Base-by-base conservation (phyloP, 345 rosid species). In the Boechera stricta region DNA sequence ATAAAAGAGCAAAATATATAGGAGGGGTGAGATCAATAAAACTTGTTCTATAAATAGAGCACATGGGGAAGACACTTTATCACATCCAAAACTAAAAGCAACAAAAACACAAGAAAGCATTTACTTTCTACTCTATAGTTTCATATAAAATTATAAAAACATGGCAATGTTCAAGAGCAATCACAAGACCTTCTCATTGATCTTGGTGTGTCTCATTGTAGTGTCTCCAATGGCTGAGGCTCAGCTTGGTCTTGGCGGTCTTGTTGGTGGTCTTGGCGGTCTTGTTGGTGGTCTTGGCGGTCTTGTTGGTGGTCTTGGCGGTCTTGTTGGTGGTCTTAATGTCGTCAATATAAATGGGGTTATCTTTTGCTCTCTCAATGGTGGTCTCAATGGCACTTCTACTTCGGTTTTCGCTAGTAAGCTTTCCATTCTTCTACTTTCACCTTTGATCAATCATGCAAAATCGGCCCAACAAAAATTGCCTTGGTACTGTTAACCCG, bases 281-380 rank as follows among this genome's bases (percentile, higher is more conserved):
- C 29, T 24, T 21, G 24, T 21, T 9, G 86, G 87, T 9, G 69
- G 74, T 6, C 42, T 83, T n/a, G 82, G 83, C 3, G 86, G 89
- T 7, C 70, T 85, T 73, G 24, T 21, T 21, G 92, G 64, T 52
- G 77, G 72, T 9, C 33, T 59, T 42, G 24, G 24, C 1, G 24
- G 24, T 18, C 21, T 18, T 18, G 35, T 74, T 24, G 88, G 87
- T n/a, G 67, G 75, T 7, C 80, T 85, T 5, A 84, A 84, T 16
- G 63, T 85, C 78, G 69, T 83, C 65, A 78, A 38, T 33, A 80
- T 92, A 76, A 73, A 80, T 36, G 93, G 92, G 10, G 75, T 77
- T 24, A 2, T 92, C 5, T 72, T 56, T 18, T 90, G 97, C 85
- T 79, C 86, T 48, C 44, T 33, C 76, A 84, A 82, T 72, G 87